A percentile compares a stretch with the other conserved stretches of the same genome.
Conservation (phyloP, 495 filamentous ascomycete genomes). For the Bacidia gigantensis region DNA sequence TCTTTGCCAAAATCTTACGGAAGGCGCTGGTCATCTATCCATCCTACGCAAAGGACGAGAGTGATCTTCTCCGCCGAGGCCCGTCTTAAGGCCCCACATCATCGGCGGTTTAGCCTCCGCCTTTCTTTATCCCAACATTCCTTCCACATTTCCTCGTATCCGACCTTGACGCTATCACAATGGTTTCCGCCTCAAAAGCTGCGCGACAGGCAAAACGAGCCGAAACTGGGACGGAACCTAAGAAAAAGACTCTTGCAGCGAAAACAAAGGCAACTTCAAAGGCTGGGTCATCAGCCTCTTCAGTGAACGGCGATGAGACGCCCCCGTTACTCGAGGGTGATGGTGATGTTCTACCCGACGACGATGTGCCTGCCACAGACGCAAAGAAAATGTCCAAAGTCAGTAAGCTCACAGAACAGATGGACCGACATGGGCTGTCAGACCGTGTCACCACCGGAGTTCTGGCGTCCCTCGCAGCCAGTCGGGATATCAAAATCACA, state of each 20-base stretch:
- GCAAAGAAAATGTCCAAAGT: slow-evolving; percentile 64
- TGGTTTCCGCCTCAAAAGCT: slow-evolving; percentile 95
- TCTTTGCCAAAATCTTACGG: too few relatives aligned
- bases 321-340: slow-evolving; percentile 45
- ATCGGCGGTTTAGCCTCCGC: not conserved
- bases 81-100: not conserved
- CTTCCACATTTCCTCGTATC: not conserved
- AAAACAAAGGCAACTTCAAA: slow-evolving; percentile 56
- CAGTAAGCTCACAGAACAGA: slow-evolving; percentile 69
- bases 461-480: slow-evolving; percentile 65
- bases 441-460: slow-evolving; percentile 98
- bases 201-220: slow-evolving; percentile 93
- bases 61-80: too few relatives aligned
- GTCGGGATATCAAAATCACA: slow-evolving; percentile 91
- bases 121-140: not conserved
- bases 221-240: slow-evolving; percentile 53
- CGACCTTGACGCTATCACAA: slow-evolving; percentile 22
- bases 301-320: slow-evolving; percentile 56
- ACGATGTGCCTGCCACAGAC: slow-evolving; percentile 55
- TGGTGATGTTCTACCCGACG: slow-evolving; percentile 39
- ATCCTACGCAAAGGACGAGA: too few relatives aligned
- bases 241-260: slow-evolving; percentile 62
- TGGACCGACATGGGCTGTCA: slow-evolving; percentile 91
- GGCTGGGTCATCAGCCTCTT: slow-evolving; percentile 48
- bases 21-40: too few relatives aligned